These are phyloP conservation scores for Chalciporus piperatus DNA, from an alignment of 768 basidiomycete genomes.

Conservation along the genomic window DNA sequence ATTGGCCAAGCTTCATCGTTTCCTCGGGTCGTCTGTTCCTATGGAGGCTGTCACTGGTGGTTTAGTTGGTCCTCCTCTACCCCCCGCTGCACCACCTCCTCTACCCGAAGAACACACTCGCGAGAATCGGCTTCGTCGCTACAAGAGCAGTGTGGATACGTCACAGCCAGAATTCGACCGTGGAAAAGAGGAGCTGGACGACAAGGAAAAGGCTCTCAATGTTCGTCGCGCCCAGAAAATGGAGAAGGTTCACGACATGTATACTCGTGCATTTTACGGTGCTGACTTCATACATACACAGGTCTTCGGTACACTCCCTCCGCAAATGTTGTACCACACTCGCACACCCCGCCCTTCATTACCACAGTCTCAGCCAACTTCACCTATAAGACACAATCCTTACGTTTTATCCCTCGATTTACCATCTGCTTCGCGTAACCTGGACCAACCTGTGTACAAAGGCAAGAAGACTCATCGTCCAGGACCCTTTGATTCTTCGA, in stretches of 20 bases:
- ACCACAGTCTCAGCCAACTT: slow-evolving; percentile 28
- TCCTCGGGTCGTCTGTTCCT: slow-evolving; percentile 80
- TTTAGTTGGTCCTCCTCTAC: slow-evolving; percentile 31
- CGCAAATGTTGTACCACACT: slow-evolving; percentile 75
- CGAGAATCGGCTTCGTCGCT: slow-evolving; percentile 45
- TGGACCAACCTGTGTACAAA: slow-evolving; percentile 50
- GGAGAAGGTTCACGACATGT: slow-evolving; percentile 62
- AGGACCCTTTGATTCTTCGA: slow-evolving; percentile 64
- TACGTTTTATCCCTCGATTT: slow-evolving; percentile 20
- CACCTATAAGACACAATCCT: slow-evolving; percentile 17
- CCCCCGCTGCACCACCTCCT: slow-evolving; percentile 22
- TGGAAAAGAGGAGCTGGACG: slow-evolving; percentile 66
- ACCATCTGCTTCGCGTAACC: slow-evolving; percentile 34
- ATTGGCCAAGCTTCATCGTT: slow-evolving; percentile 79
- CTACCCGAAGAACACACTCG: slow-evolving; percentile 28
- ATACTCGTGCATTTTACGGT: background rate
- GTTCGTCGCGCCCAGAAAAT: slow-evolving; percentile 82
- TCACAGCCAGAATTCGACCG: slow-evolving; percentile 56
- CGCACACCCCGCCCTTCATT: slow-evolving; percentile 42
- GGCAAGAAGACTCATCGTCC: slow-evolving; percentile 46
- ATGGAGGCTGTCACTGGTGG: slow-evolving; percentile 60
- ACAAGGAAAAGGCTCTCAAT: slow-evolving; percentile 73
- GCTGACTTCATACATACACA: slow-evolving; percentile 30
- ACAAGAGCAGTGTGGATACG: slow-evolving; percentile 53
- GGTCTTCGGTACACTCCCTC: slow-evolving; percentile 82